These are phyloP conservation scores for Cyclotella sp. DNA, from an alignment of 108 stramenopile genomes.

Conservation along the genomic window DNA sequence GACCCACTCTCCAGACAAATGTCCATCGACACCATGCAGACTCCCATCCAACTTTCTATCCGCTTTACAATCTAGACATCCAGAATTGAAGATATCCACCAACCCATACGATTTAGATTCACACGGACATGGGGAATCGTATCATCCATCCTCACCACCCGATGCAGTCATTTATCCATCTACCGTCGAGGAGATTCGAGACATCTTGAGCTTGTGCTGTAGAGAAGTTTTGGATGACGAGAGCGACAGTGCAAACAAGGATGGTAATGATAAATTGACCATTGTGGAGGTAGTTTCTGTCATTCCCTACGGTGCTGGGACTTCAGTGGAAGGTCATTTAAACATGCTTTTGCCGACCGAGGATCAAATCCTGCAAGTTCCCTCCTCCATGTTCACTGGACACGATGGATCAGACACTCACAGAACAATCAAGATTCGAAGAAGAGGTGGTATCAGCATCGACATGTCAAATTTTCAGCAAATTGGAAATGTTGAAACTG, in stretches of 20 bases:
- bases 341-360: conserved; percentile 33
- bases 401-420: conserved; percentile 10
- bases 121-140: conserved; percentile 82
- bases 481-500: conserved; percentile 34
- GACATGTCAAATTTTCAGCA: conserved; percentile 67
- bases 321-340: conserved; percentile 93
- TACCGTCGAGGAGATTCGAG: conserved; percentile 75
- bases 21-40: conserved; percentile 4
- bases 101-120: conserved; percentile 73
- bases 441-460: conserved; percentile 66
- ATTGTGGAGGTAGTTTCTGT: conserved; percentile 71
- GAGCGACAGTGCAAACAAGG: not conserved
- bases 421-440: conserved; percentile 51
- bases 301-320: conserved; percentile 94
- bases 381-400: conserved; percentile 28
- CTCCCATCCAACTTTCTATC: conserved; percentile 44
- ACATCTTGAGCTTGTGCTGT: conserved; percentile 67
- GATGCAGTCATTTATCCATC: conserved; percentile 78
- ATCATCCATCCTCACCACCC: conserved; percentile 73
- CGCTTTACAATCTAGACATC: conserved; percentile 16
- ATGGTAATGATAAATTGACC: conserved; percentile 4
- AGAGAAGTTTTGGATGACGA: conserved; percentile 27
- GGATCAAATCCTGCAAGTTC: conserved; percentile 32
- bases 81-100: conserved; percentile 50
- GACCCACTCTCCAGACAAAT: not conserved